Evolutionary conservation across 805 yeast genomes (phyloP).

Genomic region (Candida insectorum): DNA sequence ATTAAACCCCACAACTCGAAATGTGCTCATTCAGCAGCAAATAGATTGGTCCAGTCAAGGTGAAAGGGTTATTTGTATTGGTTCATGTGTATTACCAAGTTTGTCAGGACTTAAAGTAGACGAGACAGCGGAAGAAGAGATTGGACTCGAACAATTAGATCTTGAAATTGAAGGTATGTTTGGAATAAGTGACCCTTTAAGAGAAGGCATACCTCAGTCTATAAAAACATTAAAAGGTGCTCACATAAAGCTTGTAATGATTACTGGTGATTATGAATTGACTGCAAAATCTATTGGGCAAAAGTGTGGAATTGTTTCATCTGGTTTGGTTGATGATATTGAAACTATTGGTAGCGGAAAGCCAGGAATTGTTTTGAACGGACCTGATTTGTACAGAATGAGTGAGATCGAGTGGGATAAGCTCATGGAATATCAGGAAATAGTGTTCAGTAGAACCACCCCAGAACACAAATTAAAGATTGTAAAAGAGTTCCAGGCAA

Average conservation of each 20-base stretch:
- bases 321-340: constrained; percentile 17
- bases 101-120: neutral
- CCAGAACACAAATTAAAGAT: constrained; percentile 53
- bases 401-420: constrained; percentile 43
- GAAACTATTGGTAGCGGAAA: constrained; percentile 17
- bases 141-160: constrained; percentile 7
- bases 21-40: constrained; percentile 23
- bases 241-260: constrained; percentile 41
- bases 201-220: constrained; percentile 31
- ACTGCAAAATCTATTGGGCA: constrained; percentile 51
- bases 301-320: constrained; percentile 35
- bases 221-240: constrained; percentile 31
- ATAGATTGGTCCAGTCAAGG: constrained; percentile 34
- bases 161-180: constrained; percentile 31
- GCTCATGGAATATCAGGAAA: constrained; percentile 31
- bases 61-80: constrained; percentile 30
- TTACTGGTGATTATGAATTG: constrained; percentile 52
- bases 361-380: constrained; percentile 29
- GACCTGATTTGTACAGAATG: constrained; percentile 26
- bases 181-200: constrained; percentile 45
- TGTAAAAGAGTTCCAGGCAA: constrained; percentile 42
- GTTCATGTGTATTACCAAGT: constrained; percentile 19
- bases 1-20: constrained; percentile 14
- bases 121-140: constrained; percentile 11
- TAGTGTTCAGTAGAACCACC: constrained; percentile 38